Base-by-base conservation (phyloP, 1,284 basidiomycete species). In the Ceratobasidium sp. region DNA sequence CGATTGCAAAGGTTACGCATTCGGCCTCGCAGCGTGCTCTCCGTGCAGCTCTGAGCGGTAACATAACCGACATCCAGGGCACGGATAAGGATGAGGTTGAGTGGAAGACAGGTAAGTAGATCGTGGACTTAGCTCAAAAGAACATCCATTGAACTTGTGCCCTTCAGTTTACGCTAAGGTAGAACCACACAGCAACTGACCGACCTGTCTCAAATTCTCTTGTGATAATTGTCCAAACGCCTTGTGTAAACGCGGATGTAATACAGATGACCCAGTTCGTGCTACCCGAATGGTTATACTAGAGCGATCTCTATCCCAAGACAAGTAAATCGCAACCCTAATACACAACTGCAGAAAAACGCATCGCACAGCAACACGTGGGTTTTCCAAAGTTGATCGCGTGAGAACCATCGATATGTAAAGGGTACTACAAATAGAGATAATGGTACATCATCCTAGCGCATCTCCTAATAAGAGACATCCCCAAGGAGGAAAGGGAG, bases 1-100 rank as follows among this genome's bases (percentile, higher is more conserved):
- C n/a, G n/a, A n/a, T n/a, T n/a, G n/a, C n/a, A n/a, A 98, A 97
- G 90, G 98, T 99, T 95, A 77, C 98, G 75, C 93, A 87, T 79
- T 91, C 96, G 47, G 90, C 94, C 25, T 98, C 96, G 73, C 93
- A 90, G 79, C 92, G 95, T 49, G 91, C 89, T 11, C 80, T 99
- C 70, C 86, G 87, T 77, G 85, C 84, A 72, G 77, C 83, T 52
- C 83, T 97, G 72, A 82, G 84, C 19, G 92, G 92, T 53, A 83
- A 94, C 73, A 82, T 84, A 0, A 70, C 83, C 72, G 93, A 98
- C 79, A 85, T 98, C 73, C 95, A 98, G 80, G 95, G 86, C 69
- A 97, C 92, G 66, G 94, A 95, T 71, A 80, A 75, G 71, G 82
- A 81, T 74, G 95, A 98, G 77, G 85, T 97, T 72, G 82, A 86